A percentile compares a stretch with the other conserved stretches of the same genome.
phyloP scores from a whole-genome alignment of 306 rosid genomes.

The Alnus glutinosa region DNA sequence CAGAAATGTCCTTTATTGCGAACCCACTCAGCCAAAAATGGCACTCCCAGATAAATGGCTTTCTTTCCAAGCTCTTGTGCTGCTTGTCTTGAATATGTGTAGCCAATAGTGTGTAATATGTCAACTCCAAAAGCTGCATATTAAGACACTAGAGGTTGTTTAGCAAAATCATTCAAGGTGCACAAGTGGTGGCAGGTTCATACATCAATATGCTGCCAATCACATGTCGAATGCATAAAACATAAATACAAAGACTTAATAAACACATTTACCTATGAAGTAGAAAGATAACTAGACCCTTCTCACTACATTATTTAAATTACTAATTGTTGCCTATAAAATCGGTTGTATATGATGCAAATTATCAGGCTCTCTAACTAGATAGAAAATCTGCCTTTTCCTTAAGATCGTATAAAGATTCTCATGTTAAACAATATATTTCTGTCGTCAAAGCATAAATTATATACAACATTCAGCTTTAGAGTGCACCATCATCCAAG shows the following conservation, averaged over 20 bases:
- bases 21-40: constrained; percentile 93
- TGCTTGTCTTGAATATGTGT: constrained; percentile 86
- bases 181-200: background rate
- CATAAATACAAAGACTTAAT: background rate
- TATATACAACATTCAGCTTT: background rate
- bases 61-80: constrained; percentile 93
- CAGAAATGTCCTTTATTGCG: constrained; percentile 88
- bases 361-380: background rate
- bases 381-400: background rate
- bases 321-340: background rate
- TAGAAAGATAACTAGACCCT: background rate
- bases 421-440: background rate
- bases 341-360: background rate
- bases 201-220: background rate
- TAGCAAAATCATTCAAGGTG: background rate
- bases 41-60: constrained; percentile 84
- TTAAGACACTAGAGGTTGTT: constrained; percentile 16
- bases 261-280: background rate
- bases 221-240: background rate
- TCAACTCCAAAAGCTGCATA: constrained; percentile 73
- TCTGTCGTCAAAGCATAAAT: background rate
- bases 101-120: constrained; percentile 77
- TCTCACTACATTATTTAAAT: background rate
- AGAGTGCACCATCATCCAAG: background rate
- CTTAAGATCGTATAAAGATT: background rate